Evolutionary conservation across 1,284 basidiomycete species (phyloP).

Genomic region (Moesziomyces parantarcticus): DNA sequence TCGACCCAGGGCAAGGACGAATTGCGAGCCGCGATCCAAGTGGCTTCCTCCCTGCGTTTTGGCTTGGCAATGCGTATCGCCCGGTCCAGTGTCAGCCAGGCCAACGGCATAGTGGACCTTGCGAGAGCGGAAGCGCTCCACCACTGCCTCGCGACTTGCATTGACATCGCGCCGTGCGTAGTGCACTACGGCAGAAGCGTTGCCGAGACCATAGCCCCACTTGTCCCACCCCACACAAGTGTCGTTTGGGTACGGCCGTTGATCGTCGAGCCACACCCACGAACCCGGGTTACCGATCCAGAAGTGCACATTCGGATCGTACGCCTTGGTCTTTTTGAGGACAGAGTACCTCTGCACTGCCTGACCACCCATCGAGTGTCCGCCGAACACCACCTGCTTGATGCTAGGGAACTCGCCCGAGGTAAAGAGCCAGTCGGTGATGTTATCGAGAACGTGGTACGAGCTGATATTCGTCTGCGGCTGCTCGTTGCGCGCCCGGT

Average conservation of each 20-base stretch:
- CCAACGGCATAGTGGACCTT: slow-evolving; percentile 55
- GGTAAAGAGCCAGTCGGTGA: slow-evolving; percentile 55
- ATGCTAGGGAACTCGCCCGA: slow-evolving; percentile 53
- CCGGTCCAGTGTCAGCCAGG: slow-evolving; percentile 59
- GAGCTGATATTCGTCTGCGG: slow-evolving; percentile 41
- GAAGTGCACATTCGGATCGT: slow-evolving; percentile 57
- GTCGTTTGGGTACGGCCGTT: slow-evolving; percentile 41
- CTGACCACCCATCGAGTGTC: slow-evolving; percentile 65
- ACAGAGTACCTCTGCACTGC: slow-evolving; percentile 57
- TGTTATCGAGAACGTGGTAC: slow-evolving; percentile 56
- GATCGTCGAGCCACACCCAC: slow-evolving; percentile 54
- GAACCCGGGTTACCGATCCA: slow-evolving; percentile 66
- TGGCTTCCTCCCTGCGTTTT: slow-evolving; percentile 60
- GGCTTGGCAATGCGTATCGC: slow-evolving; percentile 63
- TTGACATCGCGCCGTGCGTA: slow-evolving; percentile 56
- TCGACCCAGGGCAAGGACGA: slow-evolving; percentile 42
- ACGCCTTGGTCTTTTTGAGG: slow-evolving; percentile 55
- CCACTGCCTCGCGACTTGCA: slow-evolving; percentile 37
- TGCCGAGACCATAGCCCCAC: slow-evolving; percentile 60
- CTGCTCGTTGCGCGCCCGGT: slow-evolving; percentile 35
- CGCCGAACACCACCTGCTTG: slow-evolving; percentile 61
- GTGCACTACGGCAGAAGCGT: slow-evolving; percentile 30
- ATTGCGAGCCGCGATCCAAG: slow-evolving; percentile 59
- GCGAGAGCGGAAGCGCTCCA: slow-evolving; percentile 50
- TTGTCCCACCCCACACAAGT: slow-evolving; percentile 22